A percentile compares a stretch with the other conserved stretches of the same genome.
Evolutionary conservation across 345 rosid species (phyloP).

Genomic region (Chamaenerion angustifolium): DNA sequence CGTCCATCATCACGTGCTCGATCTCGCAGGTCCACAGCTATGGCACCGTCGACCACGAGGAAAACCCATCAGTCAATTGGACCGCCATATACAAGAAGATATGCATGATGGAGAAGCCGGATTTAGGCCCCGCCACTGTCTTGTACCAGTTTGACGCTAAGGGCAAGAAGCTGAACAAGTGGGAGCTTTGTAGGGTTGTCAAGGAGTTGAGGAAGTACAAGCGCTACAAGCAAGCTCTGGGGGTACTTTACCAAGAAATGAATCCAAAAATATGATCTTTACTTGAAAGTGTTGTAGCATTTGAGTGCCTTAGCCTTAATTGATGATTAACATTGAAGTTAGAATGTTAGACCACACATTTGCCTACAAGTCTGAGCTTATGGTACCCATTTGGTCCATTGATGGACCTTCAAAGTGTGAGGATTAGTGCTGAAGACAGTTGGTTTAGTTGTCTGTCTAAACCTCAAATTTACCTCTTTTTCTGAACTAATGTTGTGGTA

Average conservation of each 20-base stretch:
- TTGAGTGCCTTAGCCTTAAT: no score
- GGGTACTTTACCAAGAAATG: conserved; percentile 26
- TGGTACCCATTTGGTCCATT: no score
- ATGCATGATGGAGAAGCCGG: conserved; percentile 64
- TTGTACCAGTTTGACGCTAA: conserved; percentile 60
- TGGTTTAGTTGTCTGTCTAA: no score
- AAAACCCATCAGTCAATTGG: conserved; percentile 70
- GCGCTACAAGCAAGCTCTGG: conserved; percentile 62
- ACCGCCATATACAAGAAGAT: conserved; percentile 60
- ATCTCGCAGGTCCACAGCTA: conserved; percentile 55
- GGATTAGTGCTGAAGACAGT: no score
- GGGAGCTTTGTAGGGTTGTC: conserved; percentile 87
- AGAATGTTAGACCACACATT: no score
- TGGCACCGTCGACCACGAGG: conserved; percentile 63
- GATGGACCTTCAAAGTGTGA: no score
- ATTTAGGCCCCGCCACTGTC: conserved; percentile 51
- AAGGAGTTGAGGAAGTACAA: conserved; percentile 80
- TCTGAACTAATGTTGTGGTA: no score
- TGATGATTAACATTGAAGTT: no score
- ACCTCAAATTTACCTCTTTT: no score
- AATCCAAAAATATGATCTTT: no score
- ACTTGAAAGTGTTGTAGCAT: no score
- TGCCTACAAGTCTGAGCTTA: no score
- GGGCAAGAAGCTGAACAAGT: conserved; percentile 54
- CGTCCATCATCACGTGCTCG: conserved; percentile 29